Evolutionary conservation across 192 early-diverging fungal genomes (phyloP), one percentile per base, ranked within the genome.

Genomic region (Coemansia sp.): DNA sequence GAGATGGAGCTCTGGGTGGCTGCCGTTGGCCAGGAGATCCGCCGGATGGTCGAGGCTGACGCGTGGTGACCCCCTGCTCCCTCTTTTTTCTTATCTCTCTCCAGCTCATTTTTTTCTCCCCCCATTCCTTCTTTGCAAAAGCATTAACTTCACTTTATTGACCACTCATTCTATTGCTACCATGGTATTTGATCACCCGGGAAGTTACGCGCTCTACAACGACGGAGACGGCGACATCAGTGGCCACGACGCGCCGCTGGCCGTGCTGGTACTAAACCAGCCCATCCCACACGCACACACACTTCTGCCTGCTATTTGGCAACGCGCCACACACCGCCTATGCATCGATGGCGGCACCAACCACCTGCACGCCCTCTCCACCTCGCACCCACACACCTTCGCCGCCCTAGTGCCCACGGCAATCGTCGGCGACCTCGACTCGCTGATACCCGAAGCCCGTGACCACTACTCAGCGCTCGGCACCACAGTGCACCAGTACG

Each of bases 271-370:
- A n/a, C 81, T 92, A 25, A 92, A 92, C 71, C 87, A 90, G 61
- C 82, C 87, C 19, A 76, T 91, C 19, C 65, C 68, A 12, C 57
- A 67, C 33, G 43, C 56, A 0, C 64, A 69, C 17, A 25, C 59
- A 14, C 57, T 76, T 12, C 78, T 82, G 41, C 39, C 62, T 6
- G 50, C 51, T 18, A 47, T 80, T 19, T 86, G 80, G 82, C 23
- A 50, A 22, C 78, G 71, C 48, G 56, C 62, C 46, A 46, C 55
- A 44, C 54, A 73, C 60, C 66, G 80, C 17, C 67, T 95, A 39
- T 92, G 92, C 63, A 89, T 92, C 0, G 95, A 98, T 54, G 95
- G 95, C 15, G 95, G 93, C 10, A 88, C 88, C 23, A 98, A 98
- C 67, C 82, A 88, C 21, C 69, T 98, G 22, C 93, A 86, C 51